phyloP scores from a whole-genome alignment of 306 rosid species.

The Echinosophora koreensis region DNA sequence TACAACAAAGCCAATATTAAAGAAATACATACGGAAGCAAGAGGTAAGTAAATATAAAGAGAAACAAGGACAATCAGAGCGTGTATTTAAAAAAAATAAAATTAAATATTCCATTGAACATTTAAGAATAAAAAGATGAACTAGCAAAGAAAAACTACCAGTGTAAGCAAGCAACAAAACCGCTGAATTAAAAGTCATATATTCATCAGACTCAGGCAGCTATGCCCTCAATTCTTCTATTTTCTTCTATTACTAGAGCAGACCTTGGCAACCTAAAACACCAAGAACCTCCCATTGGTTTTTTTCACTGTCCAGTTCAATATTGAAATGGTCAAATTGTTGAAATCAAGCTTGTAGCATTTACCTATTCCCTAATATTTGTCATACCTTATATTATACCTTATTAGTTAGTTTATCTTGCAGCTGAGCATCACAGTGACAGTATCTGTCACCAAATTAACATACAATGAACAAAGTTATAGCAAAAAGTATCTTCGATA shows the following conservation, averaged over 20 bases:
- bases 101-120: not conserved
- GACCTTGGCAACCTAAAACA: not conserved
- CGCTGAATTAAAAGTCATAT: not conserved
- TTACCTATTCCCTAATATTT: not conserved
- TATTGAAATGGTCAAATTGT: constrained; percentile 1
- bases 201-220: not conserved
- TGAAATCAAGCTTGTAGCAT: not conserved
- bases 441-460: too few relatives aligned
- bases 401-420: not conserved
- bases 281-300: not conserved
- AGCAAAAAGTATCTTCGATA: too few relatives aligned
- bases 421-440: not conserved
- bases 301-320: not conserved
- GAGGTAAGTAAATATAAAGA: not conserved
- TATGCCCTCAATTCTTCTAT: not conserved
- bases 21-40: not conserved
- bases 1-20: not conserved
- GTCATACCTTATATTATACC: not conserved
- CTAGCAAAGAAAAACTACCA: not conserved
- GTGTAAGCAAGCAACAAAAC: not conserved
- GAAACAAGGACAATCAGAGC: not conserved
- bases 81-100: too few relatives aligned
- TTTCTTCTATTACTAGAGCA: not conserved
- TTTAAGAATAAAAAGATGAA: not conserved
- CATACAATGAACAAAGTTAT: too few relatives aligned